These are phyloP conservation scores for Fallopia convolvulus DNA, from an alignment of 148 eudicot genomes.

Conservation along the genomic window DNA sequence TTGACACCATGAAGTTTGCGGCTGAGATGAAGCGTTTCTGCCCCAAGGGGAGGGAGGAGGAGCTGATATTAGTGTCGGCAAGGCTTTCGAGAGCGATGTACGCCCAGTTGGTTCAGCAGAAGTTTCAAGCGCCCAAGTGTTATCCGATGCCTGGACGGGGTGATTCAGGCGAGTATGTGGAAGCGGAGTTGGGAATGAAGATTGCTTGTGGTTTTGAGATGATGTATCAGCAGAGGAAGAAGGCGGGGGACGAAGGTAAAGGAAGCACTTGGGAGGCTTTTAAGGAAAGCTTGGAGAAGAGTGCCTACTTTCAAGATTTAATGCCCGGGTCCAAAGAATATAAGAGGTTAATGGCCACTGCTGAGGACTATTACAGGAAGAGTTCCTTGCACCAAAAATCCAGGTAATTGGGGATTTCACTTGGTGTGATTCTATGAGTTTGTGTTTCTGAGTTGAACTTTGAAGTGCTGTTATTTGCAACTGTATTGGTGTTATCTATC, in stretches of 20 bases:
- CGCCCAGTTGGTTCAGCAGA: constrained; percentile 82
- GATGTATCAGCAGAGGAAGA: constrained; percentile 73
- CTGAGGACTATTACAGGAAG: constrained; percentile 63
- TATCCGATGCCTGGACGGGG: constrained; percentile 68
- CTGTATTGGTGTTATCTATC: neutral
- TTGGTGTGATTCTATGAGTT: neutral
- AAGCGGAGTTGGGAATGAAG: constrained; percentile 96
- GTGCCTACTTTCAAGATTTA: constrained; percentile 67
- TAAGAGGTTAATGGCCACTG: constrained; percentile 68
- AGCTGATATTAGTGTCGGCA: constrained; percentile 46
- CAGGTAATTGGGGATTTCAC: constrained; percentile 33
- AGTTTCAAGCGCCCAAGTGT: constrained; percentile 81
- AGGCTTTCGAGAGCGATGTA: constrained; percentile 90
- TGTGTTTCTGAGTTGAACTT: neutral
- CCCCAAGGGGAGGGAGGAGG: constrained; percentile 53
- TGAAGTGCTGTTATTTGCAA: neutral
- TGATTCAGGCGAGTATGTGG: constrained; percentile 35
- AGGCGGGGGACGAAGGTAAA: constrained; percentile 65
- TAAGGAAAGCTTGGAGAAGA: constrained; percentile 58
- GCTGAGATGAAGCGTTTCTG: constrained; percentile 74
- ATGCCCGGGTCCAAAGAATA: constrained; percentile 82
- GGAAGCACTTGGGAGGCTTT: constrained; percentile 81
- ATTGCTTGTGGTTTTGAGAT: constrained; percentile 90
- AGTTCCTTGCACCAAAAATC: constrained; percentile 52
- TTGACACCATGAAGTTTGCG: constrained; percentile 78